Conservation (phyloP, 1,284 basidiomycete species). For the Cryptococcus deneoformans region DNA sequence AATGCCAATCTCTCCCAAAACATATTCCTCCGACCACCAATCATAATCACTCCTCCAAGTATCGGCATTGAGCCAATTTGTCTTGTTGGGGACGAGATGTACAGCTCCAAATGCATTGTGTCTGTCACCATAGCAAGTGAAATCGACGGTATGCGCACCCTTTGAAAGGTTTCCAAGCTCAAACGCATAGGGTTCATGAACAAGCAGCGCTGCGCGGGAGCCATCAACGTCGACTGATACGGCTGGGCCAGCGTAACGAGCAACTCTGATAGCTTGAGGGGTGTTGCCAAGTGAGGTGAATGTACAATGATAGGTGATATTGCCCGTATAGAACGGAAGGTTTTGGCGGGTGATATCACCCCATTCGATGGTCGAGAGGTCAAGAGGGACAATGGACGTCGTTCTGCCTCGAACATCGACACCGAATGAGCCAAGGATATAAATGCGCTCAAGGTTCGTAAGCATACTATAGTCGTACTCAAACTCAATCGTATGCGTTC, state of each 20-base stretch:
- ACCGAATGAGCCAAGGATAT: conserved; percentile 29
- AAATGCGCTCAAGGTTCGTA: conserved; percentile 25
- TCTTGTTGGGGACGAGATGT: conserved; percentile 26
- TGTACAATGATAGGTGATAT: conserved; percentile 23
- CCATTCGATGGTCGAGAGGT: conserved; percentile 12
- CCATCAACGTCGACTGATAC: conserved; percentile 19
- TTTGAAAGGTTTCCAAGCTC: conserved; percentile 10
- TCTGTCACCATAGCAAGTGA: conserved; percentile 28
- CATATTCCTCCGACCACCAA: conserved; percentile 33
- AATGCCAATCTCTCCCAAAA: conserved; percentile 20
- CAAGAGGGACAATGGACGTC: conserved; percentile 17
- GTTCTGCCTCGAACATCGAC: conserved; percentile 19
- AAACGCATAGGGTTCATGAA: conserved; percentile 20
- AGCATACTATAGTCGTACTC: conserved; percentile 21
- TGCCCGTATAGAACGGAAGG: conserved; percentile 34
- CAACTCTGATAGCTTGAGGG: conserved; percentile 14
- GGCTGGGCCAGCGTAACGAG: conserved; percentile 24
- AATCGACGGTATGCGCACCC: conserved; percentile 17
- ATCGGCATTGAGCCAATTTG: conserved; percentile 30
- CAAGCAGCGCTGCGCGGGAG: conserved; percentile 6
- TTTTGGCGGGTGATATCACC: conserved; percentile 28
- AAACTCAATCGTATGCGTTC: conserved; percentile 20
- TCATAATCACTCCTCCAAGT: conserved; percentile 28
- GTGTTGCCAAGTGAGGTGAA: conserved; percentile 7
- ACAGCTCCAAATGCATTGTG: conserved; percentile 28